Evolutionary conservation across 306 rosid genomes (phyloP).

Genomic region (Potentilla sterilis): DNA sequence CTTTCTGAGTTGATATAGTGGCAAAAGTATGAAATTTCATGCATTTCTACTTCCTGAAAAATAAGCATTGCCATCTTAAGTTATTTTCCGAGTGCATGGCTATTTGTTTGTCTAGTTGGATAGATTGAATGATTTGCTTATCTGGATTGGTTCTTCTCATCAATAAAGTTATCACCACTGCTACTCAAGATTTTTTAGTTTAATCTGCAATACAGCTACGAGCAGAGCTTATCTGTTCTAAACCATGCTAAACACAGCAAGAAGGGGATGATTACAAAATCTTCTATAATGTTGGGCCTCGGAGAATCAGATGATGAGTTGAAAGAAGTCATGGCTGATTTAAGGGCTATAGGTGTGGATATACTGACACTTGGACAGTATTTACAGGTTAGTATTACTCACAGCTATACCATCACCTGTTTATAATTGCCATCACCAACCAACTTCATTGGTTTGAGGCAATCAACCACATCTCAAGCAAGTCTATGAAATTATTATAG

Average conservation of each 20-base stretch:
- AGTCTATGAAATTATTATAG: neutral
- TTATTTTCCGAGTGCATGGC: neutral
- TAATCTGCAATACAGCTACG: conserved; percentile 58
- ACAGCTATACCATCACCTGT: conserved; percentile 5
- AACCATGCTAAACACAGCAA: conserved; percentile 74
- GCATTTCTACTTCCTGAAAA: neutral
- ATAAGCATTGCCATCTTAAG: neutral
- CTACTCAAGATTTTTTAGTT: conserved; percentile 23
- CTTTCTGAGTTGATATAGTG: neutral
- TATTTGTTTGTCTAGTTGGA: neutral
- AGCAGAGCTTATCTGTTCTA: conserved; percentile 81
- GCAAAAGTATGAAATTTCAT: neutral
- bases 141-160: conserved; percentile 9
- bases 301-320: conserved; percentile 92
- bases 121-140: neutral
- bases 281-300: conserved; percentile 96
- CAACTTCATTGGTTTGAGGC: neutral
- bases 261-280: conserved; percentile 88
- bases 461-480: neutral
- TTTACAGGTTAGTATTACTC: conserved; percentile 67
- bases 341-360: conserved; percentile 83
- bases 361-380: conserved; percentile 95
- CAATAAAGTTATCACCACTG: conserved; percentile 7
- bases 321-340: conserved; percentile 70
- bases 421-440: conserved; percentile 1